Base-by-base conservation (phyloP, 2,329 filamentous ascomycete species). In the Colletotrichum shisoi region DNA sequence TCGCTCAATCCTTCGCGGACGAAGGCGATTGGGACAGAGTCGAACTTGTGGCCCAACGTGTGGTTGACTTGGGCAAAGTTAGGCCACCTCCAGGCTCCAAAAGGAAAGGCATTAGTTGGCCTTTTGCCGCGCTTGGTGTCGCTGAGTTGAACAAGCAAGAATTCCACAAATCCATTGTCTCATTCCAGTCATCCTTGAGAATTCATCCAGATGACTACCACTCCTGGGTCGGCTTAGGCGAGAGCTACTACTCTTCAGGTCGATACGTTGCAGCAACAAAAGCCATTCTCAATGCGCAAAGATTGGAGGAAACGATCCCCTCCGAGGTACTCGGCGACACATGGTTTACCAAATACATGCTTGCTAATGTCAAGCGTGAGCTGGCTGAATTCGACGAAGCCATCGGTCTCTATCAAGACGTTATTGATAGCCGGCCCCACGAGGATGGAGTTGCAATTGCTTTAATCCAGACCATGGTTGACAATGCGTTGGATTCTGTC, bases 271-370 rank as follows among this genome's bases (percentile, higher is more conserved):
- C 95, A n/a, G 94, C 95, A 0, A 92, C 91, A 3, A 94, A 95
- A 74, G 93, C 95, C 0, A 95, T 98, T 71, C 83, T 91, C 40
- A 91, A 96, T 74, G 95, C 94, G 0, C 89, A 94, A 74, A 86
- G 85, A 61, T 83, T 97, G 4, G 91, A 94, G 69, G 83, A 74
- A 77, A 85, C 52, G 82, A 87, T 40, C 75, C 81, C 21, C 6
- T 40, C 49, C 4, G 66, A 61, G 6, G 54, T 75, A 0, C 75
- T 78, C 2, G 88, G 86, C 0, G 91, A 96, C 71, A 91, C 87
- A 11, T 99, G 95, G 95, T 99, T 97, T 76, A 94, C 94, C 8
- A 92, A 92, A 74, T 97, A 97, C 77, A 96, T 99, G 90, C 86
- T 98, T 68, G 94, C 93, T 46, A 98, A 99, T 73, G 92, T 99